Percentiles rank a stretch among this genome's conserved stretches.
Evolutionary conservation across 768 basidiomycete genomes (phyloP).

Genomic region (Podaxis sp.): DNA sequence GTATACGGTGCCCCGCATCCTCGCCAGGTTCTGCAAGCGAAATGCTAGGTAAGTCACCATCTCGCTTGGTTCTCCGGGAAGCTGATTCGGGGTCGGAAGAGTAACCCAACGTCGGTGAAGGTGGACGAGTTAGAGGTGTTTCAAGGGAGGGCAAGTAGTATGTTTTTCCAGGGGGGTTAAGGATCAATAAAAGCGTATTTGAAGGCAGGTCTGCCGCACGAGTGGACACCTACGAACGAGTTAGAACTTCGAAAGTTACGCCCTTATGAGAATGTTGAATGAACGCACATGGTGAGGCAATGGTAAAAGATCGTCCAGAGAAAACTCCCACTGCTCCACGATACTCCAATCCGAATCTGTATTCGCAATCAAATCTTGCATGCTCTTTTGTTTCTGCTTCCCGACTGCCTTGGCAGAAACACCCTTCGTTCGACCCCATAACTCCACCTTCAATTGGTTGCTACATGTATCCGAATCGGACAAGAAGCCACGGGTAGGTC

Average conservation of each 20-base stretch:
- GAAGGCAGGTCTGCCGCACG: constrained; percentile 49
- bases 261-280: background rate
- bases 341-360: constrained; percentile 48
- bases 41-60: constrained; percentile 8
- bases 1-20: constrained; percentile 24
- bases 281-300: constrained; percentile 58
- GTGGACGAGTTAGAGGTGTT: constrained; percentile 32
- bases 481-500: constrained; percentile 46
- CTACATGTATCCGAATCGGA: constrained; percentile 50
- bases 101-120: constrained; percentile 60
- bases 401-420: background rate
- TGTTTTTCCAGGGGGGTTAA: constrained; percentile 56
- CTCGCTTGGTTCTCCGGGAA: constrained; percentile 36
- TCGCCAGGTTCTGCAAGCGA: constrained; percentile 10
- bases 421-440: constrained; percentile 44
- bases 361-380: background rate
- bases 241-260: constrained; percentile 1
- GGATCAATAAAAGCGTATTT: constrained; percentile 66
- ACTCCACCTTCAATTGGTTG: constrained; percentile 34
- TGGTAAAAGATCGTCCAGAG: constrained; percentile 51
- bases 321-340: constrained; percentile 64
- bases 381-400: constrained; percentile 2
- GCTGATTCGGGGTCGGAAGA: constrained; percentile 69
- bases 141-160: constrained; percentile 49
- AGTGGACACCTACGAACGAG: constrained; percentile 15